Percentiles rank a stretch among this genome's conserved stretches.
Conservation (phyloP, 176 grass and related monocot species). For the Sorghum bicolor region DNA sequence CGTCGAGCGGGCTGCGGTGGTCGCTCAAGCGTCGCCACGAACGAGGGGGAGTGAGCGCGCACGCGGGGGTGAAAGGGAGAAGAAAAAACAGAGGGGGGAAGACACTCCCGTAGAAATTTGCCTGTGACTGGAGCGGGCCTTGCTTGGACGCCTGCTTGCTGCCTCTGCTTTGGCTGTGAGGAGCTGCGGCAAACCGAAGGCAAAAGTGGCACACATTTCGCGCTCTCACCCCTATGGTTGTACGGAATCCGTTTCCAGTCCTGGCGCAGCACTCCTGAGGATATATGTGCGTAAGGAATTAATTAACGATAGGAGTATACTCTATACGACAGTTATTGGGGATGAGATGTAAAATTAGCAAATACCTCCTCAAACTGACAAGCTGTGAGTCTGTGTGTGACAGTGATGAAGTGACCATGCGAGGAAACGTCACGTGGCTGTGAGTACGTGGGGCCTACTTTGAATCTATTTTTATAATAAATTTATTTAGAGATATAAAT, state of each 20-base stretch:
- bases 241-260: rapidly evolving
- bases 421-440: no score
- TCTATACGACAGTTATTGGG: no score
- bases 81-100: not conserved
- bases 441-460: no score
- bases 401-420: no score
- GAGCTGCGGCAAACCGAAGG: not conserved
- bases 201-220: conserved; percentile 38
- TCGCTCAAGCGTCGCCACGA: not conserved
- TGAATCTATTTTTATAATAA: no score
- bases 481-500: no score
- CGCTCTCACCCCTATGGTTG: rapidly evolving
- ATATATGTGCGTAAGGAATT: no score
- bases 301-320: no score
- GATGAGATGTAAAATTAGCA: no score
- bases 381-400: no score
- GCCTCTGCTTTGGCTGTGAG: no score
- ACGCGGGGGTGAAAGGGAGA: not conserved
- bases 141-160: not conserved
- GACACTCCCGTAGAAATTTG: not conserved
- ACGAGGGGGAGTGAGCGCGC: not conserved
- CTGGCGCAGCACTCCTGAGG: not conserved
- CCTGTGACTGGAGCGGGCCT: not conserved
- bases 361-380: no score
- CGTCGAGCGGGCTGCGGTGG: not conserved